Percentiles rank a stretch among this genome's conserved stretches.
Evolutionary conservation across 73 alveolate species (phyloP).

Genomic region (Loxodes magnus): DNA sequence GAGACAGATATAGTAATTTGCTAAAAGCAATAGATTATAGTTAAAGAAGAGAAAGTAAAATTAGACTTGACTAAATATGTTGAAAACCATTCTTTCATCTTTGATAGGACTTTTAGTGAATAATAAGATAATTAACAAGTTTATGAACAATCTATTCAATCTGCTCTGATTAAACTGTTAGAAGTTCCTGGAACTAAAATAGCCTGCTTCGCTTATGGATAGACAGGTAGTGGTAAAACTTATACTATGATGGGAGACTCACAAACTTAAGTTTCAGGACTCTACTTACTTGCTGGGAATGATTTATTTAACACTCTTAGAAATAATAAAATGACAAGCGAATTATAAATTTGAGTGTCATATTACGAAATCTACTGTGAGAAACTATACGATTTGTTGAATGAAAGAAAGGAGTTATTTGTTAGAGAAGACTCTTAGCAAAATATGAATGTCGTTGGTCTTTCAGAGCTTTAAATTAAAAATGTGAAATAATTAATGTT

Average conservation of each 20-base stretch:
- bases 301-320: constrained; percentile 68
- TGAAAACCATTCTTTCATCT: constrained; percentile 93
- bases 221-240: constrained; percentile 91
- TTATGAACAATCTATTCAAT: constrained; percentile 82
- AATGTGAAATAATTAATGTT: constrained; percentile 54
- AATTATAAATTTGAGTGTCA: constrained; percentile 73
- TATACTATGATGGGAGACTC: constrained; percentile 65
- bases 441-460: constrained; percentile 92
- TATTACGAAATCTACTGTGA: constrained; percentile 99
- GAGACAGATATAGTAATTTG: too few relatives aligned
- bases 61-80: constrained; percentile 97
- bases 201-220: constrained; percentile 88
- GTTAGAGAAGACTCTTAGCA: constrained; percentile 98
- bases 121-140: constrained; percentile 81
- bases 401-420: constrained; percentile 73
- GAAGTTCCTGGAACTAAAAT: constrained; percentile 82
- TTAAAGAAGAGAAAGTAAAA: constrained; percentile 93
- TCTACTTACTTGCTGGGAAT: constrained; percentile 92
- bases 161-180: constrained; percentile 93
- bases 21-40: too few relatives aligned
- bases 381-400: constrained; percentile 93
- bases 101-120: constrained; percentile 92
- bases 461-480: constrained; percentile 53
- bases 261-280: constrained; percentile 72
- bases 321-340: constrained; percentile 27